Base-by-base conservation (phyloP, 495 filamentous ascomycete genomes). In the Lineolata rhizophorae region DNA sequence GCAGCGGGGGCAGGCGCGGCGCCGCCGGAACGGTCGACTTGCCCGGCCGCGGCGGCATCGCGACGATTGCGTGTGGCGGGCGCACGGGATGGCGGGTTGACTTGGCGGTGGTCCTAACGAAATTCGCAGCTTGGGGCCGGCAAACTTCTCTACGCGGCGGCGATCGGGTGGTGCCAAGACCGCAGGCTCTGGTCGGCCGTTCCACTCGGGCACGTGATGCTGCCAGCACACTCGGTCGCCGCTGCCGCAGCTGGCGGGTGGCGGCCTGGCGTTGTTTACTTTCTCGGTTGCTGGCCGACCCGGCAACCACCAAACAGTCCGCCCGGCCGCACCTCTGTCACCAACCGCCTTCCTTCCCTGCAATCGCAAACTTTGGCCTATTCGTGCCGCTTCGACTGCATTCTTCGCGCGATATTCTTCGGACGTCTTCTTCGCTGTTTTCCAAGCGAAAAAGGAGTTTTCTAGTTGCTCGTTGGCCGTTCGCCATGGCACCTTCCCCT, bases 1-100 rank as follows among this genome's bases (percentile, higher is more conserved):
- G 68, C 32, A 97, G 68, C 14, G 87, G 85, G 43, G 90, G 83
- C 19, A 97, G 68, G 34, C 79, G 81, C 37, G 84, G 76, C 13
- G 74, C 70, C 43, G 36, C 48, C 49, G 43, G 32, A 32, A 37
- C 35, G 21, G 41, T 19, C 3, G 44, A 18, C 24, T 22, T 26
- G 12, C 38, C 39, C 17, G 45, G 36, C 20, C 66, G 68, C 28
- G 59, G 48, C 34, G 65, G 59, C 65, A 67, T 69, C 5, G 22
- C 36, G 37, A 14, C 6, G 6, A 16, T 6, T 14, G 28, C n/a
- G 22, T 6, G 22, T 30, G 28, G 6, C 28, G 16, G 28, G 5
- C 6, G 28, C 6, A 8, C 16, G 5, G 28, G 28, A 14, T 30
- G 14, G 6, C 11, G 16, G 6, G 28, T 30, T 25, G 22, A 25